Evolutionary conservation across 140 eudicot genomes (phyloP).

Genomic region (Anethum foeniculum): DNA sequence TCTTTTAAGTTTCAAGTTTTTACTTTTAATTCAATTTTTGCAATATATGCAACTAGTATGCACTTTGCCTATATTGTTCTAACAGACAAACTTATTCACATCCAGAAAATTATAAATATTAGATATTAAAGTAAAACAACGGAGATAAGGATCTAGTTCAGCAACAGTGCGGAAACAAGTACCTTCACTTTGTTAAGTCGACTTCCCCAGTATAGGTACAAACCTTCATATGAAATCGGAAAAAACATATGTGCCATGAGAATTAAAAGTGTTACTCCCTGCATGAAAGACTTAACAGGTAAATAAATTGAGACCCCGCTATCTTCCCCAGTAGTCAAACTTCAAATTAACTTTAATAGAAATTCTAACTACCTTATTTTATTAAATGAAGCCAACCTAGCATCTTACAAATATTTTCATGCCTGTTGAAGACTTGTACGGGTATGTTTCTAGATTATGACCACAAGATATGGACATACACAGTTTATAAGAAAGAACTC

Average conservation of each 20-base stretch:
- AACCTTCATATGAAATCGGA: slow-evolving; percentile 77
- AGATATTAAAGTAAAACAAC: background rate
- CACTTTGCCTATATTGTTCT: background rate
- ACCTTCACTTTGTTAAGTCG: slow-evolving; percentile 74
- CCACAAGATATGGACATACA: background rate
- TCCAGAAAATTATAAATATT: background rate
- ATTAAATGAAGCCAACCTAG: background rate
- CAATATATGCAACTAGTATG: background rate
- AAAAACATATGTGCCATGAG: slow-evolving; percentile 58
- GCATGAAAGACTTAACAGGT: slow-evolving; percentile 24
- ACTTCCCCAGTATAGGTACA: slow-evolving; percentile 54
- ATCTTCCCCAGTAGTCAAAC: background rate
- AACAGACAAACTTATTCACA: background rate
- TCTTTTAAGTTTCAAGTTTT: background rate
- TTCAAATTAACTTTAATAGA: background rate
- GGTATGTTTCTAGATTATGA: background rate
- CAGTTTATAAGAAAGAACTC: background rate
- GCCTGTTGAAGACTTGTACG: background rate
- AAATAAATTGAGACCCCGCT: background rate
- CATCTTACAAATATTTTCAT: background rate
- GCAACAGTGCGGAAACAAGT: slow-evolving; percentile 18
- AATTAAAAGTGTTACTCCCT: slow-evolving; percentile 65
- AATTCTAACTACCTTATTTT: background rate
- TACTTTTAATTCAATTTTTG: background rate
- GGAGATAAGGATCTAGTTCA: background rate